Percentiles rank a stretch among this genome's conserved stretches.
Evolutionary conservation across 768 basidiomycete species (phyloP).

Genomic region (Paxillus ammoniavirescens): DNA sequence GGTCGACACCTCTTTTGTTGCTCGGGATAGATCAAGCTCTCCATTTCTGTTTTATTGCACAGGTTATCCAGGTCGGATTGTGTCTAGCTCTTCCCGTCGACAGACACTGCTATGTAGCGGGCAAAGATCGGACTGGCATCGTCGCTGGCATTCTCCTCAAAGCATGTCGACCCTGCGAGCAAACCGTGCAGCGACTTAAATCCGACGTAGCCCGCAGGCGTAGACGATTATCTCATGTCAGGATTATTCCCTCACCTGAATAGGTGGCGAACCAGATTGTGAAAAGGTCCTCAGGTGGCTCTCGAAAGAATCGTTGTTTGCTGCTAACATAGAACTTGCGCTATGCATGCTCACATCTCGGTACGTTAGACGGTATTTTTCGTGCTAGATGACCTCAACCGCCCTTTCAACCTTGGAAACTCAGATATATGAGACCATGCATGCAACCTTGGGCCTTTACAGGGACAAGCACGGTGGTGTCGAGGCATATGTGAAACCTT

Average conservation of each 20-base stretch:
- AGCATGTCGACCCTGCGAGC: slow-evolving; percentile 34
- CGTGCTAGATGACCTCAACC: not conserved
- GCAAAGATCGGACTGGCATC: slow-evolving; percentile 82
- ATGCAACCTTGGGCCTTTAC: slow-evolving; percentile 59
- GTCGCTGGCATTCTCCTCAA: slow-evolving; percentile 70
- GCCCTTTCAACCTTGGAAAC: not conserved
- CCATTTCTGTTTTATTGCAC: slow-evolving; percentile 78
- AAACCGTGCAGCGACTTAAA: not conserved
- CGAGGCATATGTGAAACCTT: slow-evolving; percentile 58
- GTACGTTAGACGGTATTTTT: slow-evolving; percentile 33
- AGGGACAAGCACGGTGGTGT: slow-evolving; percentile 66
- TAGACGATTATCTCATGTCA: slow-evolving; percentile 56
- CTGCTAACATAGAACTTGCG: slow-evolving; percentile 69
- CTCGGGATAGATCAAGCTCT: slow-evolving; percentile 67
- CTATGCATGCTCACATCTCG: slow-evolving; percentile 82
- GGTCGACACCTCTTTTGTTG: not conserved
- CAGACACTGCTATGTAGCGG: slow-evolving; percentile 40
- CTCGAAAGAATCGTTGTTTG: slow-evolving; percentile 68
- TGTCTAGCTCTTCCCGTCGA: not conserved
- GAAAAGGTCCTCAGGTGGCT: slow-evolving; percentile 68
- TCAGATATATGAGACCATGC: slow-evolving; percentile 75
- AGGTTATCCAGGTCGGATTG: slow-evolving; percentile 20
- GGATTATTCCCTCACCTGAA: slow-evolving; percentile 75
- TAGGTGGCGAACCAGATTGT: slow-evolving; percentile 78
- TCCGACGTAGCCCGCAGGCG: slow-evolving; percentile 61